Conservation (phyloP, 2,329 filamentous ascomycete genomes). For the Pestalotiopsis sp. region DNA sequence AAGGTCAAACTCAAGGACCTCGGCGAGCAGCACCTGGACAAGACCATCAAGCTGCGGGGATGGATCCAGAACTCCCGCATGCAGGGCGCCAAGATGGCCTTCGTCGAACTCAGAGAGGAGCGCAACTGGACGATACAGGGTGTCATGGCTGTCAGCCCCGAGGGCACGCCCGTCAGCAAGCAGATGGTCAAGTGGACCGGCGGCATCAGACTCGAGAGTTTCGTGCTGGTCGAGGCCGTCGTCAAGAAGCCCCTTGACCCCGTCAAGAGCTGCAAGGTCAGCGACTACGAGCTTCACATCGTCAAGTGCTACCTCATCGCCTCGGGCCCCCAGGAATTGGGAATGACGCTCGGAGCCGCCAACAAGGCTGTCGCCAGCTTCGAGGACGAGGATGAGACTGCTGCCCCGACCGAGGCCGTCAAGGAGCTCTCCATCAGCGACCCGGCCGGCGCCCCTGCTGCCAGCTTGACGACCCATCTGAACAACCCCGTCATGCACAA, state of each 20-base stretch:
- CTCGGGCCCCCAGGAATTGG: constrained; percentile 57
- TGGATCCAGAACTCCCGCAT: constrained; percentile 86
- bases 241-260: constrained; percentile 84
- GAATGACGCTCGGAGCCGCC: constrained; percentile 58
- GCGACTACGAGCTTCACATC: constrained; percentile 83
- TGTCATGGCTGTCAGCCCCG: constrained; percentile 67
- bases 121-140: constrained; percentile 79
- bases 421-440: constrained; percentile 42
- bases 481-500: constrained; percentile 94
- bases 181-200: constrained; percentile 96
- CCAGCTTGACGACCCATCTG: constrained; percentile 80
- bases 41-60: constrained; percentile 74
- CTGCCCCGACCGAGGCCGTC: constrained; percentile 34
- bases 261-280: constrained; percentile 84
- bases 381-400: constrained; percentile 54
- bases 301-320: constrained; percentile 81
- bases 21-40: constrained; percentile 65
- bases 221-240: constrained; percentile 76
- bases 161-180: constrained; percentile 67
- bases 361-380: constrained; percentile 59
- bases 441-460: constrained; percentile 59
- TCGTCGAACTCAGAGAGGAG: constrained; percentile 81
- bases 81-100: constrained; percentile 84
- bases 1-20: constrained; percentile 64
- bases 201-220: constrained; percentile 76